Evolutionary conservation across 176 grass and related monocot species (phyloP), one percentile per base, ranked within the genome.

Genomic region (Coix lacrymajobi): DNA sequence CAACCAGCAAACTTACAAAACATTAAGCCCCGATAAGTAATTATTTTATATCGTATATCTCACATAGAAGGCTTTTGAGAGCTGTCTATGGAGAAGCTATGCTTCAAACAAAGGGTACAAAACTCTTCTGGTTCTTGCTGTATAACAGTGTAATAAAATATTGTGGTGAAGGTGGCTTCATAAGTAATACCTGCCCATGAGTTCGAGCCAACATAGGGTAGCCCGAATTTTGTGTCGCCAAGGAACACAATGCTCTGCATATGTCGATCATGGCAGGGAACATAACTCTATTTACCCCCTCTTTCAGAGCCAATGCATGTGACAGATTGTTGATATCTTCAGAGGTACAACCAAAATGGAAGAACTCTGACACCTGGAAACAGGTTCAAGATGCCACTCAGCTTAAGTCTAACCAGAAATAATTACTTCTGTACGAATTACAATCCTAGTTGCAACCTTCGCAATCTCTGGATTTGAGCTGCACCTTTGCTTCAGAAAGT

Each of bases 271-370:
- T 95, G 40, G 79, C 76, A 78, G 92, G 95, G 76, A 94, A 93
- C 49, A 95, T 84, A 82, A 98, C 62, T 62, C 61, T 79, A 52
- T 91, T 94, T 74, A 93, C 75, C 25, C 71, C 90, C 40, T 94
- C 95, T 91, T 94, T 95, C 67, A 98, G 81, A 84, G 85, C 87
- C 20, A 98, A 80, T 58, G 81, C 95, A 89, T 95, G 78, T 49
- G 92, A 87, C 52, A 94, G 63, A 64, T 94, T 98, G 73, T 94
- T 94, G 69, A 94, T 97, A 79, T 94, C 95, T 91, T 98, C 92
- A 24, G 95, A 98, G 41, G 95, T 98, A 77, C 95, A 98, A 30
- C 90, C 92, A 84, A 98, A 98, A 92, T 94, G 92, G 71, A 98
- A 94, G 88, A 93, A 98, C 70, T 98, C 92, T 44, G 91, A 88